Percentiles rank a stretch among this genome's conserved stretches.
phyloP scores from a whole-genome alignment of 2,329 filamentous ascomycete species.

The Colletotrichum horii region DNA sequence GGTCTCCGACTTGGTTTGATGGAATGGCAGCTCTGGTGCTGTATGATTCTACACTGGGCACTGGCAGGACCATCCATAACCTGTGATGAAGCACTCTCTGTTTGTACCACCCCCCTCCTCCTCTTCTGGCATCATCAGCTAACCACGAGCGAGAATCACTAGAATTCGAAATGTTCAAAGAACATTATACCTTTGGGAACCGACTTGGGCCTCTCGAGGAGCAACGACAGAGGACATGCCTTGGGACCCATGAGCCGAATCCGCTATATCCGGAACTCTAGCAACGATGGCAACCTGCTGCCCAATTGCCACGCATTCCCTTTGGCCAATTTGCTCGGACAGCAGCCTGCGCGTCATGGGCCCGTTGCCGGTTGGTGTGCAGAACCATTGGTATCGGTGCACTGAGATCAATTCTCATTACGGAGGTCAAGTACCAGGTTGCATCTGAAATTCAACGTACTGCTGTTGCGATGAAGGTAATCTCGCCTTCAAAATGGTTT shows the following conservation, averaged over 20 bases:
- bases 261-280: not conserved
- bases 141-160: not conserved
- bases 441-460: not conserved
- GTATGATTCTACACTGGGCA: not conserved
- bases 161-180: not conserved
- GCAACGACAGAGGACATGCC: not conserved
- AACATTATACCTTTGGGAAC: not conserved
- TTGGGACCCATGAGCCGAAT: accelerated
- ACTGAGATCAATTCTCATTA: not conserved
- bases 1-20: too few species aligned
- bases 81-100: not conserved
- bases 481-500: not conserved
- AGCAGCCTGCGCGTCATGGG: not conserved
- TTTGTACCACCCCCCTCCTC: not conserved
- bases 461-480: not conserved
- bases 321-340: not conserved
- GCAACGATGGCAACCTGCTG: not conserved
- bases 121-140: not conserved
- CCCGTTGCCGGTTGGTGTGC: not conserved
- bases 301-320: not conserved
- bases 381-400: not conserved
- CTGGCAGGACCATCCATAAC: not conserved
- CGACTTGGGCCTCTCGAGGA: not conserved
- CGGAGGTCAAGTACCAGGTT: not conserved
- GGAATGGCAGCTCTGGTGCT: too few species aligned